These are phyloP conservation scores for Acanthamoeba castellanii DNA, from an alignment of 208 protist genomes.

Conservation along the genomic window DNA sequence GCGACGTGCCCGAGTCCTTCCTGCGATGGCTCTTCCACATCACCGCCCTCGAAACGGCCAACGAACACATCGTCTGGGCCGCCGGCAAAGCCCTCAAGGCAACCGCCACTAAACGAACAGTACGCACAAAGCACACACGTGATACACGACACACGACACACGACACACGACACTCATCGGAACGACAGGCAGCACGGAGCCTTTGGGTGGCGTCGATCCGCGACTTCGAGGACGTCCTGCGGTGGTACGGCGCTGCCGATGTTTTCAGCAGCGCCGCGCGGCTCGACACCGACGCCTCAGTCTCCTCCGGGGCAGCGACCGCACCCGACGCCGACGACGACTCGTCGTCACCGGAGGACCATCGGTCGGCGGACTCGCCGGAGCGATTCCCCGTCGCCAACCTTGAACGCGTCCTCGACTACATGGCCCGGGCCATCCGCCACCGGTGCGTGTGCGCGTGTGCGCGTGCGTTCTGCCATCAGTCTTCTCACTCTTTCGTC, in stretches of 20 bases:
- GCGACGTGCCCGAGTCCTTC: not conserved
- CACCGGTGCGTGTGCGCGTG: not conserved
- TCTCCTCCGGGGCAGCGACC: no score
- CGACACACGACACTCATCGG: not conserved
- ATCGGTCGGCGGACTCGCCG: not conserved
- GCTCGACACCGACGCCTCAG: not conserved
- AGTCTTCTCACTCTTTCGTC: not conserved
- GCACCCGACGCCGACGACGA: not conserved
- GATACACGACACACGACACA: not conserved
- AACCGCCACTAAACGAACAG: not conserved
- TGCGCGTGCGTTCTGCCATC: not conserved
- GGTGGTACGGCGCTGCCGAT: not conserved
- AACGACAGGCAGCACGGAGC: not conserved
- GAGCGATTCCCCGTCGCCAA: not conserved
- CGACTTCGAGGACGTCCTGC: slow-evolving; percentile 1
- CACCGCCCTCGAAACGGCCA: not conserved
- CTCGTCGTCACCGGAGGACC: no score
- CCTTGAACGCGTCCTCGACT: not conserved
- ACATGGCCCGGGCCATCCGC: not conserved
- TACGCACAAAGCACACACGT: not conserved
- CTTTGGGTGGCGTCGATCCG: not conserved
- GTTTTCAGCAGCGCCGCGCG: not conserved
- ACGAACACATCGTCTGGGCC: not conserved
- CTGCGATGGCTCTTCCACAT: not conserved
- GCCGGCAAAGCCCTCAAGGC: not conserved